Conservation (phyloP, 1,139 yeast genomes). For the Debaryomycetaceae sp. region DNA sequence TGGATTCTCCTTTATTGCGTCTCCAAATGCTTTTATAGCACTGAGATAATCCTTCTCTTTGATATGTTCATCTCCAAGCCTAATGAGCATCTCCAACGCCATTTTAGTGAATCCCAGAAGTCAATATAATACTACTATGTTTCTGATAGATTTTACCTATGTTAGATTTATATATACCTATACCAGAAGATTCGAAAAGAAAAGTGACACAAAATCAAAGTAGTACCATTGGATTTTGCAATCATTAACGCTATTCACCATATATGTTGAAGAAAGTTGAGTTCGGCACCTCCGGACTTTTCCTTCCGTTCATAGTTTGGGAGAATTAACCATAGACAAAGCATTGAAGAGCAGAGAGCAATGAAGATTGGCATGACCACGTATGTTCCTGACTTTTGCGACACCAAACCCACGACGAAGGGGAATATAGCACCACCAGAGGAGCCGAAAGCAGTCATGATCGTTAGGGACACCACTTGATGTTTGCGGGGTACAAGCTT, state of each 20-base stretch:
- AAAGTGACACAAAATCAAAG: background rate
- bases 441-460: slow-evolving; percentile 58
- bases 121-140: background rate
- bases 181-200: background rate
- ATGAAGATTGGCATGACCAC: slow-evolving; percentile 55
- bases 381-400: slow-evolving; percentile 50
- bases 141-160: too few species aligned
- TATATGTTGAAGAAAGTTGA: slow-evolving; percentile 16
- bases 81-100: slow-evolving; percentile 40
- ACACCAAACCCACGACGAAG: slow-evolving; percentile 50
- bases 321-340: slow-evolving; percentile 41
- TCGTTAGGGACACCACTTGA: slow-evolving; percentile 50
- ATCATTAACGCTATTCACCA: slow-evolving; percentile 12
- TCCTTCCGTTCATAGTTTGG: slow-evolving; percentile 34
- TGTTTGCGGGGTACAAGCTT: slow-evolving; percentile 51
- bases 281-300: slow-evolving; percentile 8
- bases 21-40: slow-evolving; percentile 29
- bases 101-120: slow-evolving; percentile 13
- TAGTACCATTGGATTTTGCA: background rate
- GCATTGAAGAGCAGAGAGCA: slow-evolving; percentile 33
- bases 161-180: background rate
- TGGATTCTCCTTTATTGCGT: slow-evolving; percentile 37
- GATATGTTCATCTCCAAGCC: slow-evolving; percentile 31
- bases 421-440: slow-evolving; percentile 62
- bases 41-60: slow-evolving; percentile 31